Evolutionary conservation across 257 asterid genomes (phyloP).

Genomic region (Prunella vulgaris): DNA sequence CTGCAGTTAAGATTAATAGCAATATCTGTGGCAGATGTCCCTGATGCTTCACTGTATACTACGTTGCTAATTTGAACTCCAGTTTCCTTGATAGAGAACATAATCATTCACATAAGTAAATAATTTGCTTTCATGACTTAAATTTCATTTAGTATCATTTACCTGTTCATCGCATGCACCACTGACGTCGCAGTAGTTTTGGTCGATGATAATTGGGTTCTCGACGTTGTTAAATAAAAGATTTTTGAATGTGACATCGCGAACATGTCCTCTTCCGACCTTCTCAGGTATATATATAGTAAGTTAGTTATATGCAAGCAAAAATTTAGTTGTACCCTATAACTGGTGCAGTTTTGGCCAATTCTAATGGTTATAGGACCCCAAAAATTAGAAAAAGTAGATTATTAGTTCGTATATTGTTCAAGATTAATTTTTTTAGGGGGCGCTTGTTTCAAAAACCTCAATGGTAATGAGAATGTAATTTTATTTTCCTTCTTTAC

Average conservation of each 20-base stretch:
- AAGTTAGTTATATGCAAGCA: too few relatives aligned
- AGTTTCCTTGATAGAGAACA: conserved; percentile 24
- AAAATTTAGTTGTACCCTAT: too few relatives aligned
- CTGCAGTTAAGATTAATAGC: conserved; percentile 68
- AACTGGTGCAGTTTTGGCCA: too few relatives aligned
- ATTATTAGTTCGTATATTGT: neutral
- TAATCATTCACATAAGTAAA: neutral
- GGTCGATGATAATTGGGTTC: conserved; percentile 68
- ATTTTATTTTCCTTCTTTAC: too few relatives aligned
- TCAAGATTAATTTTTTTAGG: too few relatives aligned
- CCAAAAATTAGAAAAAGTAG: neutral
- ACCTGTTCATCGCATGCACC: conserved; percentile 42
- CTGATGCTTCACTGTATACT: conserved; percentile 26
- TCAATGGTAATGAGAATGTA: too few relatives aligned
- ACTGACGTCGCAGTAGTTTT: conserved; percentile 41
- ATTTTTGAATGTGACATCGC: conserved; percentile 39
- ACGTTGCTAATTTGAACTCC: conserved; percentile 63
- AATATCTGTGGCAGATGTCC: conserved; percentile 44
- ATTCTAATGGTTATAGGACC: too few relatives aligned
- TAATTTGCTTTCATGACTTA: neutral
- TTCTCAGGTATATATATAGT: neutral
- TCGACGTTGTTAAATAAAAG: conserved; percentile 37
- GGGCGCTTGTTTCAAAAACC: too few relatives aligned
- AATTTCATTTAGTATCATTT: neutral
- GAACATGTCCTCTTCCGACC: conserved; percentile 59